Evolutionary conservation across 1,139 yeast genomes (phyloP).

Genomic region (Diutina sp.): DNA sequence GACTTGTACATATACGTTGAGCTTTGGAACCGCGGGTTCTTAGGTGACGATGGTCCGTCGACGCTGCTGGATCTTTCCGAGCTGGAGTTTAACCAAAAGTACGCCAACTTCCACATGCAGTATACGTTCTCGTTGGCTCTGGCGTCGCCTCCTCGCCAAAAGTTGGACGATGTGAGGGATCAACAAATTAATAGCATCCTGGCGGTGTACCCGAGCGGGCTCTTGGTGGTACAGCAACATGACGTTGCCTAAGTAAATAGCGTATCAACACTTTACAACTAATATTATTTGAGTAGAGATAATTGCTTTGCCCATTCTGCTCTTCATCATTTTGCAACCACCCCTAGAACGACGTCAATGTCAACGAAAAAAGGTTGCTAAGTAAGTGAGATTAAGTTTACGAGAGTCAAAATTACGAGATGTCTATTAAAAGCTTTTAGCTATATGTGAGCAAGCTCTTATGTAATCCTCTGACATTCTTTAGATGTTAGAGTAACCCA

Average conservation of each 20-base stretch:
- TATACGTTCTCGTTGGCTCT: conserved; percentile 22
- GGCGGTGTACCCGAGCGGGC: conserved; percentile 29
- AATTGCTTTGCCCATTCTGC: background rate
- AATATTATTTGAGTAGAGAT: too few species aligned
- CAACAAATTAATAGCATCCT: conserved; percentile 15
- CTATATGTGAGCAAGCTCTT: too few species aligned
- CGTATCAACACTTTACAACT: background rate
- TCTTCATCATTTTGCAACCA: too few species aligned
- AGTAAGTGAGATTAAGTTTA: too few species aligned
- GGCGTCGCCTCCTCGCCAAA: conserved; percentile 27
- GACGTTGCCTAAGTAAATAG: background rate
- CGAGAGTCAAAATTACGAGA: too few species aligned
- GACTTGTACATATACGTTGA: conserved; percentile 55
- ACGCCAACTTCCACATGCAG: conserved; percentile 13
- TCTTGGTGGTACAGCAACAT: conserved; percentile 23
- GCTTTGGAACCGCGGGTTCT: conserved; percentile 9
- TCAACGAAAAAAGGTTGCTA: too few species aligned
- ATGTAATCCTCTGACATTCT: too few species aligned
- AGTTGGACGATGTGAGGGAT: conserved; percentile 13
- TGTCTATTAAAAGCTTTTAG: too few species aligned
- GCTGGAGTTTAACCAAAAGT: conserved; percentile 11
- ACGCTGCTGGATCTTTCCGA: conserved; percentile 32
- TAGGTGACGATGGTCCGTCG: conserved; percentile 12
- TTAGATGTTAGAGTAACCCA: too few species aligned
- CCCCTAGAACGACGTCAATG: too few species aligned